Percentiles rank a stretch among this genome's conserved stretches.
phyloP scores from a whole-genome alignment of 169 alveolate species.

The Cryptosporidium meleagridis region DNA sequence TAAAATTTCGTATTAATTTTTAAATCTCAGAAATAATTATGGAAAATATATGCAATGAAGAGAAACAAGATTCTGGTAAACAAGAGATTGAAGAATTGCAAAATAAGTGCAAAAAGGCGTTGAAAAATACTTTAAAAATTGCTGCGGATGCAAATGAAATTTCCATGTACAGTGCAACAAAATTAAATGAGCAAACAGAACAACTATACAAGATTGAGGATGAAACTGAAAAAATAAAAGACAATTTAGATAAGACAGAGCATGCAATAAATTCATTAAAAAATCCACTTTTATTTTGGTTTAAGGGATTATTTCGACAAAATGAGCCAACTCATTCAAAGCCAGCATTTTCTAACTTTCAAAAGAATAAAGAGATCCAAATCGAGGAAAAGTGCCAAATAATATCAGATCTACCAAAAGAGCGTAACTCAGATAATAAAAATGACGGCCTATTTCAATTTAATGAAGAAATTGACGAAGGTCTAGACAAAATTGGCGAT shows the following conservation, averaged over 20 bases:
- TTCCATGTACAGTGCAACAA: constrained; percentile 62
- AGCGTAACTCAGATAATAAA: neutral
- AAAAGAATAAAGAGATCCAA: neutral
- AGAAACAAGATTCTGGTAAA: neutral
- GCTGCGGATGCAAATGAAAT: constrained; percentile 73
- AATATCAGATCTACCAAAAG: neutral
- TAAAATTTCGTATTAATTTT: constrained; percentile 12
- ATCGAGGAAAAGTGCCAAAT: neutral
- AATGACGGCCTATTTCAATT: neutral
- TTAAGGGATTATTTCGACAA: constrained; percentile 50
- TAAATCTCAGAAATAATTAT: constrained; percentile 9
- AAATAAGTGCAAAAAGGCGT: constrained; percentile 26
- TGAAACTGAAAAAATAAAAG: constrained; percentile 63
- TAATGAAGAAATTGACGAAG: constrained; percentile 21
- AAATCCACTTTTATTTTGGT: constrained; percentile 64
- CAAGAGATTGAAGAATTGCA: constrained; percentile 15
- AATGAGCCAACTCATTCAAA: neutral
- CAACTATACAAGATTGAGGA: constrained; percentile 32
- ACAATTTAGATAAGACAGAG: constrained; percentile 50
- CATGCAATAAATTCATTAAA: constrained; percentile 35
- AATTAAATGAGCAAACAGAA: constrained; percentile 62
- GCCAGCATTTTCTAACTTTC: neutral
- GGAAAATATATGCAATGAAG: neutral
- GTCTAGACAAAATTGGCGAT: constrained; percentile 30
- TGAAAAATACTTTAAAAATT: constrained; percentile 42